Base-by-base conservation (phyloP, 495 filamentous ascomycete species). In the Umbilicaria muhlenbergii region DNA sequence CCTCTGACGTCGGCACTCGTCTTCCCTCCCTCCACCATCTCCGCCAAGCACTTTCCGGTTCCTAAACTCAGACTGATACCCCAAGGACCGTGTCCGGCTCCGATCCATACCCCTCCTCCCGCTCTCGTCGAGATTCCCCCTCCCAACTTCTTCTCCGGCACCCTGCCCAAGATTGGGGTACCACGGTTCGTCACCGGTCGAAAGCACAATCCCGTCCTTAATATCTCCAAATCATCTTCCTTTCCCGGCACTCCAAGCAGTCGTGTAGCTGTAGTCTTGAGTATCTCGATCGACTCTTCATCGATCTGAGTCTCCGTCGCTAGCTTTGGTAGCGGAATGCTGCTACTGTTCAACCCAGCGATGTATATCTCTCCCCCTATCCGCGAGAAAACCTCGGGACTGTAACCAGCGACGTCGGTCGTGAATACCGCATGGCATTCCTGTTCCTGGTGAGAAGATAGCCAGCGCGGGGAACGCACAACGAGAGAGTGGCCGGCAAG, bases 401-500 rank as follows among this genome's bases (percentile, higher is more conserved):
- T 74, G 59, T 78, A 85, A 0, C 68, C 74, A 19, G 59, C 61
- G n/a, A 39, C 13, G 17, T 55, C 49, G 3, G 74, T 74, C 0
- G 78, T 78, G 59, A 84, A 88, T 4, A 88, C 58, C 2, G 84
- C 79, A 54, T 86, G 77, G 53, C 81, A 85, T 13, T 52, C 44
- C 11, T 28, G 32, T 10, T 61, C 60, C 0, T 47, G 32, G 43
- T 12, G 55, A 50, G 12, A 49, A n/a, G 24, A 59, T 48, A 56
- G 67, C 74, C 73, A 78, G 15, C 68, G 62, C 15, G 80, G 73
- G 3, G 77, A 78, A 40, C 64, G 68, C 8, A 88, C 49, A 8
- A 87, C 67, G 5, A 91, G 51, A 16, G 78, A 82, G 52, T 86
- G 77, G 0, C 84, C 84, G 5, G 82, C 81, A 5, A 91, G 60